Conservation (phyloP, 2,329 filamentous ascomycete species). For the Periconia digitata region DNA sequence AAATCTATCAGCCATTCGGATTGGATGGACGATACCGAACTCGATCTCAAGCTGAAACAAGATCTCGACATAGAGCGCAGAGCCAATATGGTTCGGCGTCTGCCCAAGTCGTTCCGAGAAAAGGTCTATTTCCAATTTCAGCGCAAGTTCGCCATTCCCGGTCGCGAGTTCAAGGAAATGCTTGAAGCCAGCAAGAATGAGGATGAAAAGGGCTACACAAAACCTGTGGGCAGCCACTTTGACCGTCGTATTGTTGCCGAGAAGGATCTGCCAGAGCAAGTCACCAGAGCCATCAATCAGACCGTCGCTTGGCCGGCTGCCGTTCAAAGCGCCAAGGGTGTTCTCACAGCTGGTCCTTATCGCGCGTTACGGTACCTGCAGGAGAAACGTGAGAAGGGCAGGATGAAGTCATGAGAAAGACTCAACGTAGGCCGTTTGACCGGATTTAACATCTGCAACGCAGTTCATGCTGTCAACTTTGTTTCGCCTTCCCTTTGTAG, state of each 20-base stretch:
- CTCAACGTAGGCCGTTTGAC: neutral
- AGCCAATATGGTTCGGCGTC: constrained; percentile 92
- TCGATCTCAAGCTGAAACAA: constrained; percentile 71
- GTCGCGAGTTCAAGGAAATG: constrained; percentile 81
- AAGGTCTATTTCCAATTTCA: constrained; percentile 96
- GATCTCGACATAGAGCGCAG: constrained; percentile 91
- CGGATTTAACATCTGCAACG: neutral
- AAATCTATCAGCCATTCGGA: constrained; percentile 56
- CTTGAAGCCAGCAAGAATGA: constrained; percentile 75
- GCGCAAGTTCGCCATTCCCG: constrained; percentile 82
- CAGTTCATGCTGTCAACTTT: neutral
- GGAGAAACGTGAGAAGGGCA: constrained; percentile 67
- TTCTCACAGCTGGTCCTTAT: constrained; percentile 73
- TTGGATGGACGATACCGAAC: constrained; percentile 62
- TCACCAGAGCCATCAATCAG: constrained; percentile 76
- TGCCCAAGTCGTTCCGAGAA: constrained; percentile 83
- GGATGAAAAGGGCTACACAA: constrained; percentile 64
- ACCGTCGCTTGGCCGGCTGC: constrained; percentile 93
- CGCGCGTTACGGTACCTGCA: constrained; percentile 74
- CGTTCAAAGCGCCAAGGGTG: constrained; percentile 80
- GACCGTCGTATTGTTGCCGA: constrained; percentile 82
- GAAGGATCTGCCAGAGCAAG: constrained; percentile 67
- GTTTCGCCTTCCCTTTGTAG: neutral
- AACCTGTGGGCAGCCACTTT: constrained; percentile 78
- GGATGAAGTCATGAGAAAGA: constrained; percentile 28